These are phyloP conservation scores for Margaritispora aquatica DNA, from an alignment of 495 filamentous ascomycete species.

Conservation along the genomic window DNA sequence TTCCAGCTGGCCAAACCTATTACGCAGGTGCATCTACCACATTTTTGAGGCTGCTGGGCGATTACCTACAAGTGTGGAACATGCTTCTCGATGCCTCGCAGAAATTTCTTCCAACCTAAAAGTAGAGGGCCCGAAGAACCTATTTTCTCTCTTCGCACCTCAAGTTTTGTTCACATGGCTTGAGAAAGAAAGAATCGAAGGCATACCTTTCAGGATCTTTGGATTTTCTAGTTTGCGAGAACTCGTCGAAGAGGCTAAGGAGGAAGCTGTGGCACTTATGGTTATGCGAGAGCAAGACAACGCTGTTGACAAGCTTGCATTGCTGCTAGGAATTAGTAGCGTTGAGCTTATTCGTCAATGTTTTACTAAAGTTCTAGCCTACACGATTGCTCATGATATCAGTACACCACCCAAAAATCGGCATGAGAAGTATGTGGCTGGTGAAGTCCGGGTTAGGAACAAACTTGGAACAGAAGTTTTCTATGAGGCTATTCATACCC, in stretches of 20 bases:
- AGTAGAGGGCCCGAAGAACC: slow-evolving; percentile 52
- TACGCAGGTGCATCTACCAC: slow-evolving; percentile 81
- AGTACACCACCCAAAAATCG: slow-evolving; percentile 47
- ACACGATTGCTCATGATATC: slow-evolving; percentile 76
- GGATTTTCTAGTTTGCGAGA: slow-evolving; percentile 64
- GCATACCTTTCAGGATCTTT: slow-evolving; percentile 78
- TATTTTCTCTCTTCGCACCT: slow-evolving; percentile 84
- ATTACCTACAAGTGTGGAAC: slow-evolving; percentile 51
- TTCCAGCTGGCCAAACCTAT: slow-evolving; percentile 70
- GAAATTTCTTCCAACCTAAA: slow-evolving; percentile 57
- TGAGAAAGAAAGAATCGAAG: slow-evolving; percentile 50
- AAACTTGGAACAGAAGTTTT: slow-evolving; percentile 62
- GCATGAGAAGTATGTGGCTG: slow-evolving; percentile 44
- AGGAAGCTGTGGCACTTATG: slow-evolving; percentile 76
- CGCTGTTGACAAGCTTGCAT: slow-evolving; percentile 51
- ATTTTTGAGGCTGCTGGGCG: slow-evolving; percentile 83
- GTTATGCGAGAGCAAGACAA: slow-evolving; percentile 73
- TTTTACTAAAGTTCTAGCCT: slow-evolving; percentile 78
- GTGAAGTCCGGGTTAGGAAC: slow-evolving; percentile 63
- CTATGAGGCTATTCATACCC: slow-evolving; percentile 47
- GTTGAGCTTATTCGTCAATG: slow-evolving; percentile 54
- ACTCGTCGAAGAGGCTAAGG: slow-evolving; percentile 64
- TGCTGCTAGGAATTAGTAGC: slow-evolving; percentile 44
- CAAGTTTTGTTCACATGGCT: slow-evolving; percentile 96
- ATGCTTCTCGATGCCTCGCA: slow-evolving; percentile 66